Evolutionary conservation across 2,329 filamentous ascomycete genomes (phyloP), one percentile per base, ranked within the genome.

Genomic region (Fusarium torulosum): DNA sequence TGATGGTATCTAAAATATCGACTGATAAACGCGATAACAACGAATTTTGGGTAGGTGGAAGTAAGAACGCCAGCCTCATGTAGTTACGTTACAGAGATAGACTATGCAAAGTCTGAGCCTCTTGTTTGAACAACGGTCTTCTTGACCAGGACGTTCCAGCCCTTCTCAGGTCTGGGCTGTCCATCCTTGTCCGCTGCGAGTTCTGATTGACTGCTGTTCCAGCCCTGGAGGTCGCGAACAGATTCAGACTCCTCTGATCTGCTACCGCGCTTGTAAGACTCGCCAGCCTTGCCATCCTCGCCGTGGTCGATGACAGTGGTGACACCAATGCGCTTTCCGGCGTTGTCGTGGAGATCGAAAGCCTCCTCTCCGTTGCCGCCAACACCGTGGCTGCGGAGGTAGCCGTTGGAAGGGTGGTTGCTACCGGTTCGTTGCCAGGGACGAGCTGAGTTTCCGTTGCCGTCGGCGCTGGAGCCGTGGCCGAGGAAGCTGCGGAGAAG

Each of bases 101-200:
- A 15, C 11, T 37, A 63, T 17, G 35, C 58, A 7, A 63, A 17
- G 6, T 54, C 58, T 11, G 40, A 29, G 1, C 61, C 65, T 45
- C 67, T 51, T 15, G 71, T 73, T 44, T 73, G 71, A 14, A 72
- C 43, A 15, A 73, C 60, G 2, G 71, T 69, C 55, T 73, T 73
- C 45, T 73, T 69, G 6, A 73, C 71, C 17, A 63, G 63, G 9
- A 73, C 68, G 29, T 71, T 72, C 71, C 71, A 73, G 6, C 53
- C 64, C n/a, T 56, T 63, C n/a, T 44, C 46, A 6, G 43, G 13
- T 7, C 53, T 53, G 4, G 42, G 53, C 20, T 61, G 51, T 3
- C 61, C 52, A 9, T 57, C n/a, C 45, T 56, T 25, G 15, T 60
- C 58, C 0, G 45, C 38, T n/a, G 66, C 67, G 23, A 74, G 46